Evolutionary conservation across 2,329 filamentous ascomycete species (phyloP).

Genomic region (Aureobasidium sp.): DNA sequence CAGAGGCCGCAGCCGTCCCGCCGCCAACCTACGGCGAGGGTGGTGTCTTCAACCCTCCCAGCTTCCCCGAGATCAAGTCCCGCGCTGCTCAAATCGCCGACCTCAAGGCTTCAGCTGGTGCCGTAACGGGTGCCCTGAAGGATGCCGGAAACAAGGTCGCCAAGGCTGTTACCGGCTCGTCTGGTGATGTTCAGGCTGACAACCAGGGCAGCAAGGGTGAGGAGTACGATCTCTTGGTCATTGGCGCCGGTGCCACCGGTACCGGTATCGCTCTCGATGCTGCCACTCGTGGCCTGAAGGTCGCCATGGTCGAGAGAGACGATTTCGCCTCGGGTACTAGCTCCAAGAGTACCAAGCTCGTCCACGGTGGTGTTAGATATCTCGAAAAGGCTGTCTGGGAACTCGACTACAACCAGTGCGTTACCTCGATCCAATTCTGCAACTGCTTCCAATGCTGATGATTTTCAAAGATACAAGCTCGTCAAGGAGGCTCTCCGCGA

Average conservation of each 20-base stretch:
- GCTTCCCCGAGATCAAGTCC: conserved; percentile 57
- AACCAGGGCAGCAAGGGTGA: conserved; percentile 33
- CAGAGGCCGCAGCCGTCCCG: conserved; percentile 60
- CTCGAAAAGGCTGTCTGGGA: conserved; percentile 83
- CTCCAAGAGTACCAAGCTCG: conserved; percentile 81
- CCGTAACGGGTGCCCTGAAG: conserved; percentile 27
- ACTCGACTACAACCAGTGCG: conserved; percentile 70
- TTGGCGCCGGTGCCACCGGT: conserved; percentile 73
- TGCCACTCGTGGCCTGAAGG: conserved; percentile 68
- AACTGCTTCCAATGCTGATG: conserved; percentile 13
- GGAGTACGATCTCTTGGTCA: conserved; percentile 69
- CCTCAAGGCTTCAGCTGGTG: conserved; percentile 47
- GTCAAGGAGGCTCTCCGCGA: conserved; percentile 77
- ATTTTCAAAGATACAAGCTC: conserved; percentile 49
- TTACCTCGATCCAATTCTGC: not conserved
- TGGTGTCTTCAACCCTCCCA: conserved; percentile 59
- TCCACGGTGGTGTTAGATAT: conserved; percentile 78
- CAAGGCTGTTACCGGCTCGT: conserved; percentile 28
- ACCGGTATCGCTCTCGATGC: conserved; percentile 76
- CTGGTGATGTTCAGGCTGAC: conserved; percentile 23
- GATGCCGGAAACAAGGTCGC: conserved; percentile 40
- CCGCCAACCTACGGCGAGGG: conserved; percentile 63
- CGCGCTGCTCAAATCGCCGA: conserved; percentile 59
- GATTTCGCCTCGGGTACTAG: conserved; percentile 77
- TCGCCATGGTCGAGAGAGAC: conserved; percentile 74